Conservation (phyloP, 305 asterid species). For the Andrographis paniculata region DNA sequence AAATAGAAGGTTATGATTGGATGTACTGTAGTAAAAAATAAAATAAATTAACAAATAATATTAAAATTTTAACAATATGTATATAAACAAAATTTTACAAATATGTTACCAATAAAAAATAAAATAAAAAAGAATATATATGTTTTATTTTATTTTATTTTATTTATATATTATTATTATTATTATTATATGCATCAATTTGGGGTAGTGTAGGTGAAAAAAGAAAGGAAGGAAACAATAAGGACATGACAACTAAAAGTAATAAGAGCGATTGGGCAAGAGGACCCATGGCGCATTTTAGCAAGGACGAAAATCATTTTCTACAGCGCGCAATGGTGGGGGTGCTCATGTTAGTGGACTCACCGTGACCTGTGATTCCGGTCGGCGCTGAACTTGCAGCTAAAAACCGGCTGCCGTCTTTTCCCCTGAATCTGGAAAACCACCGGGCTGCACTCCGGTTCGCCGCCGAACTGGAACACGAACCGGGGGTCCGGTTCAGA, state of each 20-base stretch:
- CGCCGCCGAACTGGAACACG: slow-evolving; percentile 88
- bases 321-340: slow-evolving; percentile 17
- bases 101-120: no score
- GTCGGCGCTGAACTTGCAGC: slow-evolving; percentile 81
- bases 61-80: no score
- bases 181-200: no score
- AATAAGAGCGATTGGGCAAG: no score
- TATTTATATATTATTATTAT: no score
- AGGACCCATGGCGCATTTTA: slow-evolving; percentile 24
- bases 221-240: not conserved
- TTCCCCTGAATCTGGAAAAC: slow-evolving; percentile 78
- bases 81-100: no score
- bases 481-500: slow-evolving; percentile 81
- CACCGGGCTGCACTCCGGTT: slow-evolving; percentile 87
- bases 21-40: no score
- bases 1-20: no score
- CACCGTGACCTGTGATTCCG: slow-evolving; percentile 69
- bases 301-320: slow-evolving; percentile 18
- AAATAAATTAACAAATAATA: no score
- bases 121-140: no score
- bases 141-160: no score
- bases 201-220: not conserved
- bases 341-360: slow-evolving; percentile 18
- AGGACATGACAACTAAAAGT: not conserved
- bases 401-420: slow-evolving; percentile 79